Base-by-base conservation (phyloP, 768 basidiomycete genomes). In the Suillus weaverae region DNA sequence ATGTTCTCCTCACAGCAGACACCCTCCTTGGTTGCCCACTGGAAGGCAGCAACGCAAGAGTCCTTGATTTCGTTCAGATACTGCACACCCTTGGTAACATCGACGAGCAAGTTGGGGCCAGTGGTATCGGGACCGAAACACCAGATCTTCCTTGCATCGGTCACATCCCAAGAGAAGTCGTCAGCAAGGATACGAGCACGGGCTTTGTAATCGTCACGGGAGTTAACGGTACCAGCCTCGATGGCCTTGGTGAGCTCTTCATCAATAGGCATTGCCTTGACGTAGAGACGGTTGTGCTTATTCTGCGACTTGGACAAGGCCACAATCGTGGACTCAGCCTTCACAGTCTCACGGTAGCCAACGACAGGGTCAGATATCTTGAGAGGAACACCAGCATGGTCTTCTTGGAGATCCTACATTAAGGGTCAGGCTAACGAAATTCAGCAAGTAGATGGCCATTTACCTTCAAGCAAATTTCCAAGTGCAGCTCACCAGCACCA, bases 31-130 rank as follows among this genome's bases (percentile, higher is more conserved):
- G 94, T 93, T 53, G 97, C 97, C 97, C 96, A 99, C 81, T 99
- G 97, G 90, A 99, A 94, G 55, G 95, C 96, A 71, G 97, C 97
- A 77, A 99, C 87, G 78, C 95, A 97, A 70, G 97, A 99, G 79
- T 99, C 97, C 85, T 99, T 99, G 85, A 99, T 99, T 87, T 99
- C 97, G 77, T 95, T 97, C 68, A 99, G 83, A 83, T 97, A 99
- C 76, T 99, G 97, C 65, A 97, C 95, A 83, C 95, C 97, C 87
- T 99, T 99, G 72, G 97, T 98, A 71, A 91, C 93, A 81, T 99
- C 97, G 73, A 97, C 94, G 79, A 99, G 81, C 79, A 99, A 79
- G 82, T 99, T 99, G 64, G 97, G 89, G 53, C 97, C 97, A 70
- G 93, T 95, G 60, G 94, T 97, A 70, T 99, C 97, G 68, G 97